Base-by-base conservation (phyloP, 257 asterid species). In the Verbascum thapsus region DNA sequence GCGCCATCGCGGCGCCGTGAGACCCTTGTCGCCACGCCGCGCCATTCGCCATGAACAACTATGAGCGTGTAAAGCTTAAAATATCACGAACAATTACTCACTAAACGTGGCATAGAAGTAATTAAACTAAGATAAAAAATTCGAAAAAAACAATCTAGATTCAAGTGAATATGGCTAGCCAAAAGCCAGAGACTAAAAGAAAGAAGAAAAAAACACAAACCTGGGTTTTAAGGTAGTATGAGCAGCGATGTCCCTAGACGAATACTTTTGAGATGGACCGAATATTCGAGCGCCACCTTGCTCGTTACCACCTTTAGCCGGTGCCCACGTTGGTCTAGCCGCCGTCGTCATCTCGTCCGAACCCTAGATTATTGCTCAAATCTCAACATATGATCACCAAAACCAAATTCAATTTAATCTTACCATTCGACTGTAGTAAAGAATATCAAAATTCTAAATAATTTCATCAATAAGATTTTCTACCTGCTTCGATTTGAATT, bases 241-340 rank as follows among this genome's bases (percentile, higher is more conserved):
- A 41, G 99, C 35, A 23, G 97, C 99, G 56, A 90, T 82, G 58
- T 90, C 96, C 77, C 97, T 77, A n/a, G 99, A 94, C 18, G 99
- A 94, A 67, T 94, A 94, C 75, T 94, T 94, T 71, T 90, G 99
- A 30, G 97, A 94, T 1, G 97, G 94, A 8, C 97, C 96, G 63
- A 94, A 94, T 15, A 94, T 94, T 42, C 99, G 79, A 37, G 99
- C 72, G 0, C 99, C 99, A 0, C 99, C 96, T 75, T 94, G 99
- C 64, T 94, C 99, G 72, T 88, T 90, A 47, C 97, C 97, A 41
- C 99, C 99, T 72, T 92, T 89, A 0, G 99, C 99, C 41, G 99
- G 99, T 61, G 99, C 99, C 99, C 99, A 94, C 4, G 99, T 94
- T 17, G 99, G 97, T 73, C 97, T 85, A 2, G 99, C 99, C 6